phyloP scores from a whole-genome alignment of 768 basidiomycete genomes.

The Nidularia sp. region DNA sequence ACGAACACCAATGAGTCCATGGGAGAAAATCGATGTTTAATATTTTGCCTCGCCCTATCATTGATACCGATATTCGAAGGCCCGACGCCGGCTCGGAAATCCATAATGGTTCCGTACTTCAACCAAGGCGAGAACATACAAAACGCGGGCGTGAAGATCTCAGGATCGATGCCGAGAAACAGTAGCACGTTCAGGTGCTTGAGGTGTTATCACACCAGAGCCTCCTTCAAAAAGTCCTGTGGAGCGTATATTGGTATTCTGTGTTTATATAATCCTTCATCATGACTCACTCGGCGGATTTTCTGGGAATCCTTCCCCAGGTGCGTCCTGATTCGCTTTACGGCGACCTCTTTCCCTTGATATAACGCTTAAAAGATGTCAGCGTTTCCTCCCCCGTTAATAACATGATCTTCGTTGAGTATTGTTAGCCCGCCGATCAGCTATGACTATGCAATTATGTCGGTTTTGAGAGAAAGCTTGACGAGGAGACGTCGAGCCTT shows the following conservation, averaged over 20 bases:
- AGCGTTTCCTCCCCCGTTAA: constrained; percentile 20
- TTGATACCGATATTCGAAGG: constrained; percentile 12
- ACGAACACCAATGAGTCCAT: background rate
- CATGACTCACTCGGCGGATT: constrained; percentile 15
- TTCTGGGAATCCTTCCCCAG: constrained; percentile 8
- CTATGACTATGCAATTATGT: constrained; percentile 16
- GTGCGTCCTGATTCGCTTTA: constrained; percentile 20
- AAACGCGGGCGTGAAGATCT: background rate
- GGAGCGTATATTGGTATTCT: background rate
- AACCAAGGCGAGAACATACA: background rate
- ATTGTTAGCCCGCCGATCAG: constrained; percentile 16
- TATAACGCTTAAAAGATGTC: constrained; percentile 20
- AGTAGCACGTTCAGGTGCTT: background rate
- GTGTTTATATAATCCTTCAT: background rate
- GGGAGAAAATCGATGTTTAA: background rate
- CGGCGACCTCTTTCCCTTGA: constrained; percentile 14
- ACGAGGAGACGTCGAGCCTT: constrained; percentile 17
- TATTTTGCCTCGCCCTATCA: constrained; percentile 11
- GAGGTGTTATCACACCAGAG: background rate
- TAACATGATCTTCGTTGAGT: constrained; percentile 12
- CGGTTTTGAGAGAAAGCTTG: constrained; percentile 14
- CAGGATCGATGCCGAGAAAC: background rate
- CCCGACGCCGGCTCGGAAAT: constrained; percentile 1
- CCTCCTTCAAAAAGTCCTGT: constrained; percentile 40
- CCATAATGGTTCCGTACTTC: background rate